Base-by-base conservation (phyloP, 495 filamentous ascomycete species). In the Lophiostoma macrostomum region DNA sequence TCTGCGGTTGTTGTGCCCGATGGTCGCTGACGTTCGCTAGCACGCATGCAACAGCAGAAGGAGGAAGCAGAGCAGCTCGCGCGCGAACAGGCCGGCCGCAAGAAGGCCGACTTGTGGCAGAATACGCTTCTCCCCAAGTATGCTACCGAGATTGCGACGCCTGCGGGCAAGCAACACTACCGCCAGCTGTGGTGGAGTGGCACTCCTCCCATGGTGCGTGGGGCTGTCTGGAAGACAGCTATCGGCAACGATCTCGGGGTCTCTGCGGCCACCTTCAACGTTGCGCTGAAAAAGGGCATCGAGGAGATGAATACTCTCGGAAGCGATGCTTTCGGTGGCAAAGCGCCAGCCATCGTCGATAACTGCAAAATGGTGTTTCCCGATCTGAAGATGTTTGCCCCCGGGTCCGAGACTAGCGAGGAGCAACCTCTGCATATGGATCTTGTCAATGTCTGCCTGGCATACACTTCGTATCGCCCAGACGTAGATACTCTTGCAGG, bases 121-220 rank as follows among this genome's bases (percentile, higher is more conserved):
- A 79, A 89, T 27, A 83, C 91, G 52, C 84, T 98, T 11, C 73
- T 91, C 25, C 91, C 90, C 1, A 81, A 93, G 46, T 97, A 90
- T 90, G 82, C 88, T 50, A 71, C 73, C 16, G 84, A 81, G 75
- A 87, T 47, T 72, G 72, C n/a, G 82, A 90, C 60, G 81, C 83
- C 30, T 74, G 85, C 30, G 12, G 30, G 16, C 29, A 46, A 42
- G 16, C 36, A 28, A 3, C 95, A 87, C 3, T 37, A 60, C 1
- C 80, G 90, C 37, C 88, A 95, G 61, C 73, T 96, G 11, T 98
- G 91, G 91, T 97, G 93, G 93, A 80, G 85, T 29, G 93, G 93
- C 14, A 78, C 97, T 35, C 83, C 89, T 0, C 83, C 90, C 3
- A 80, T 84, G 41, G 84, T 80, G 57, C 75, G 93, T 50, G 91